Evolutionary conservation across 305 asterid genomes (phyloP).

Genomic region (Striga hermonthica): DNA sequence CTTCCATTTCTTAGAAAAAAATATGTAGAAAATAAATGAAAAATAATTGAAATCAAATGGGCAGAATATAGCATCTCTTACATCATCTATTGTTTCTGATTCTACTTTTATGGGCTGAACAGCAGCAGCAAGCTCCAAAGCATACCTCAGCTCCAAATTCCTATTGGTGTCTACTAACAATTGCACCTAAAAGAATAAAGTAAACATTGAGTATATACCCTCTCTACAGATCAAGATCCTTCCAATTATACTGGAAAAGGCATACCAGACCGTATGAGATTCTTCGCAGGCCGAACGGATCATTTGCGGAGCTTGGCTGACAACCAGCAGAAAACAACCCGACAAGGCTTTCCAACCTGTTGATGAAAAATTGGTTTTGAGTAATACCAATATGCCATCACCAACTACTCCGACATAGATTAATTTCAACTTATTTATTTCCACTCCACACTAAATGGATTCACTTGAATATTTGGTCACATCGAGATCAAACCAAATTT

Average conservation of each 20-base stretch:
- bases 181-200: conserved; percentile 64
- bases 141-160: conserved; percentile 70
- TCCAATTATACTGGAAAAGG: conserved; percentile 25
- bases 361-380: conserved; percentile 18
- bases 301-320: conserved; percentile 84
- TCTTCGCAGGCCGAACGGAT: conserved; percentile 94
- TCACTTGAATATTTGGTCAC: too few species aligned
- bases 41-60: not conserved
- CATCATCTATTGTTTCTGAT: conserved; percentile 57
- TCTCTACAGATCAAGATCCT: conserved; percentile 26
- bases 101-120: conserved; percentile 80
- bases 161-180: conserved; percentile 65
- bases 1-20: not conserved
- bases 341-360: conserved; percentile 93
- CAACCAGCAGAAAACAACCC: conserved; percentile 98
- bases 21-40: too few species aligned
- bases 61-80: conserved; percentile 35
- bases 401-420: too few species aligned
- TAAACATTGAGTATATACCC: conserved; percentile 25
- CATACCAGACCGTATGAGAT: conserved; percentile 92
- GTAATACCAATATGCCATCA: too few species aligned
- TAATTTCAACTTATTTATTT: too few species aligned
- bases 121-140: conserved; percentile 86
- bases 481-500: too few species aligned
- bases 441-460: too few species aligned